Conservation (phyloP, 2,329 filamentous ascomycete genomes). For the Colletotrichum spaethianum region DNA sequence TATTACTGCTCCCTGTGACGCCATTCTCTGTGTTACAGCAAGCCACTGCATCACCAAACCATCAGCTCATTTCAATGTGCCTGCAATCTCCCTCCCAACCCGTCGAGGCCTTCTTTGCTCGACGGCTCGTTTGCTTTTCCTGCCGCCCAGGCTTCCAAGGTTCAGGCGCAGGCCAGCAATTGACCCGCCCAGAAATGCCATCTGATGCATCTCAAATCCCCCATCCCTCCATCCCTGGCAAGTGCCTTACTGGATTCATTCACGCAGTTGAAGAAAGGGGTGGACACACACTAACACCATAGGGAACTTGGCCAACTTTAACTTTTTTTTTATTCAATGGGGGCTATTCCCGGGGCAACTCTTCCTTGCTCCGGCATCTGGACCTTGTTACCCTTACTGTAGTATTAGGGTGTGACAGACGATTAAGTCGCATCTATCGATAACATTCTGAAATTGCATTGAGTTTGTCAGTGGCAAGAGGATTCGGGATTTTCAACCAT, state of each 20-base stretch:
- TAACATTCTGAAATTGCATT: no score
- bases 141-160: not conserved
- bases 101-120: not conserved
- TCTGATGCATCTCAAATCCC: not conserved
- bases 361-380: not conserved
- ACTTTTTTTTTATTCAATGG: not conserved
- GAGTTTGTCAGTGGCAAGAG: not conserved
- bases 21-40: constrained; percentile 29
- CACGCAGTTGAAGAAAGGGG: not conserved
- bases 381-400: not conserved
- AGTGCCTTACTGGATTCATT: not conserved
- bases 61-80: not conserved
- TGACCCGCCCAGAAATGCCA: not conserved
- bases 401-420: not conserved
- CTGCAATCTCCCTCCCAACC: constrained; percentile 15
- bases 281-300: not conserved
- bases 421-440: not conserved
- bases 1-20: constrained; percentile 31
- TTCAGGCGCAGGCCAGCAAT: not conserved
- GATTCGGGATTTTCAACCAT: not conserved
- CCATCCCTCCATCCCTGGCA: not conserved
- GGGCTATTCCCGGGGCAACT: not conserved
- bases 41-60: constrained; percentile 39
- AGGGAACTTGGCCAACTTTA: not conserved
- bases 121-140: constrained; percentile 3